Percentiles rank a stretch among this genome's conserved stretches.
Evolutionary conservation across 495 filamentous ascomycete species (phyloP).

Genomic region (Penicillium silybi): DNA sequence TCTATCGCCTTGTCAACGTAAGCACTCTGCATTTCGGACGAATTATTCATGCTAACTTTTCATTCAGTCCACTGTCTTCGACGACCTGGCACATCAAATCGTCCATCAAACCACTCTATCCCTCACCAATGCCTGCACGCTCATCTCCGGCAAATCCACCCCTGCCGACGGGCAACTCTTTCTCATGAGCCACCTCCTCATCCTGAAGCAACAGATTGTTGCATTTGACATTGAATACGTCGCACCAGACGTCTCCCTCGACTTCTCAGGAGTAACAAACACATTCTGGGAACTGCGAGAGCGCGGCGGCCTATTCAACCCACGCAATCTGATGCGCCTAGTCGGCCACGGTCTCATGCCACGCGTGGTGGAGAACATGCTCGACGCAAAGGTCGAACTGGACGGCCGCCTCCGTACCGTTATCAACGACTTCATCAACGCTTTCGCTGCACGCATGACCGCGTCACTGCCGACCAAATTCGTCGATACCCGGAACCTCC

Average conservation of each 20-base stretch:
- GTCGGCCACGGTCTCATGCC: slow-evolving; percentile 58
- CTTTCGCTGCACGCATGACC: slow-evolving; percentile 54
- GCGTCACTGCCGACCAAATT: slow-evolving; percentile 43
- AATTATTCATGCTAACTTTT: slow-evolving; percentile 13
- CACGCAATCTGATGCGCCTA: slow-evolving; percentile 53
- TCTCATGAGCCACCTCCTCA: slow-evolving; percentile 83
- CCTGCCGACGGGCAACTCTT: slow-evolving; percentile 73
- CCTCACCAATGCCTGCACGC: slow-evolving; percentile 49
- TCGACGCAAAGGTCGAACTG: slow-evolving; percentile 76
- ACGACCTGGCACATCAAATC: slow-evolving; percentile 73
- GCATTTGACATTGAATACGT: slow-evolving; percentile 90
- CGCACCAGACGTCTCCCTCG: slow-evolving; percentile 65
- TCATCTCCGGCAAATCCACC: slow-evolving; percentile 53
- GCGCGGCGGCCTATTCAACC: slow-evolving; percentile 67
- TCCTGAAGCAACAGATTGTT: slow-evolving; percentile 86
- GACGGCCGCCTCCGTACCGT: slow-evolving; percentile 72
- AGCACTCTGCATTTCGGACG: background rate
- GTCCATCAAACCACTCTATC: slow-evolving; percentile 69
- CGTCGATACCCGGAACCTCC: slow-evolving; percentile 35
- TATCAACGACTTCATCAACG: slow-evolving; percentile 74
- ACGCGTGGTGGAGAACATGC: slow-evolving; percentile 62
- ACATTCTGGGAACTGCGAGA: slow-evolving; percentile 73
- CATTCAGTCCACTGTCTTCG: slow-evolving; percentile 64
- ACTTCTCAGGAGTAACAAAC: slow-evolving; percentile 75
- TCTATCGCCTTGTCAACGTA: slow-evolving; percentile 78